These are phyloP conservation scores for Claviceps citrina DNA, from an alignment of 2,329 filamentous ascomycete genomes.

Conservation along the genomic window DNA sequence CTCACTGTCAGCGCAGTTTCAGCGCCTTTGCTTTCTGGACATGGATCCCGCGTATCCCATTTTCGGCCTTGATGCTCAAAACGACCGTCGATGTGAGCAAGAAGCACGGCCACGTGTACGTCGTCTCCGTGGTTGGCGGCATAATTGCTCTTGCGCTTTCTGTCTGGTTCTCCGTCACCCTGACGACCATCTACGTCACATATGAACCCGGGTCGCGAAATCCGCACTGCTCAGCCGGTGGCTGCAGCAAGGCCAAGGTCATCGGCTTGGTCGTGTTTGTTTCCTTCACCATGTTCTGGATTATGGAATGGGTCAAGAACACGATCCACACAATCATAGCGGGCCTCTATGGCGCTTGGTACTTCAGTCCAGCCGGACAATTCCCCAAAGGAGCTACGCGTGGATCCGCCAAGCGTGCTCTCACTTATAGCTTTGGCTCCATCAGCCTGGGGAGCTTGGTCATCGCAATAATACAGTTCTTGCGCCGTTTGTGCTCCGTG, in stretches of 20 bases:
- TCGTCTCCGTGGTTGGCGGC: slow-evolving; percentile 73
- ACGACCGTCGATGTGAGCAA: slow-evolving; percentile 76
- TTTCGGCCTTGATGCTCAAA: slow-evolving; percentile 78
- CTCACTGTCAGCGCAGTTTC: slow-evolving; percentile 3
- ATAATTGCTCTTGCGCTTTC: slow-evolving; percentile 59
- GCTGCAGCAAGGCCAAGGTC: slow-evolving; percentile 61
- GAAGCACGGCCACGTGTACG: slow-evolving; percentile 68
- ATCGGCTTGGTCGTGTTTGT: slow-evolving; percentile 74
- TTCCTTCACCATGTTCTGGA: slow-evolving; percentile 88
- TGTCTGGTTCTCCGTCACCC: slow-evolving; percentile 73
- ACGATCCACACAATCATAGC: slow-evolving; percentile 78
- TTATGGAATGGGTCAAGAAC: slow-evolving; percentile 87
- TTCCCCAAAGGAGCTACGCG: slow-evolving; percentile 68
- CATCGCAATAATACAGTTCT: slow-evolving; percentile 72
- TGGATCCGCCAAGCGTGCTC: slow-evolving; percentile 63
- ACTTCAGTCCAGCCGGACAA: slow-evolving; percentile 51
- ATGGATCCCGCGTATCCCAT: slow-evolving; percentile 84
- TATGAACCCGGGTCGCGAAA: slow-evolving; percentile 51
- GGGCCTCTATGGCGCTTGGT: slow-evolving; percentile 86
- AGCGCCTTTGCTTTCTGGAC: slow-evolving; percentile 45
- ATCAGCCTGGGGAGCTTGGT: slow-evolving; percentile 76
- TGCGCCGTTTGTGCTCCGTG: slow-evolving; percentile 70
- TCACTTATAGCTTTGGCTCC: slow-evolving; percentile 86
- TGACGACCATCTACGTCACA: slow-evolving; percentile 73
- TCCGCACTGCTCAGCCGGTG: slow-evolving; percentile 31